Evolutionary conservation across 2,329 filamentous ascomycete species (phyloP), one percentile per base, ranked within the genome.

Genomic region (Keithomyces neogunnii): DNA sequence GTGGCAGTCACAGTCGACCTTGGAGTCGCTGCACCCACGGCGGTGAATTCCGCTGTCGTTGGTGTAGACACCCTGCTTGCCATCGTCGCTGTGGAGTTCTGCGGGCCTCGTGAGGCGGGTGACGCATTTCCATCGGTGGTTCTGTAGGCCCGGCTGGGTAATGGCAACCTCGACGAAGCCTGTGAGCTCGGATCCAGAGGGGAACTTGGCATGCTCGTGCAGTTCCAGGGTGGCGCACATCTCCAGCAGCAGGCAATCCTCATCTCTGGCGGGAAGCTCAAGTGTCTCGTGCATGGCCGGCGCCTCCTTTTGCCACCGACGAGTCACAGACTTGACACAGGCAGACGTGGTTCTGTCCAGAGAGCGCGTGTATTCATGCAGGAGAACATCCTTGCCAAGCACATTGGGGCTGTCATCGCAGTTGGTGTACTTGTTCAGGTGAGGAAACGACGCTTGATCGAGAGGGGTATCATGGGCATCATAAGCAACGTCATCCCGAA

Each of bases 141-240:
- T 75, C 57, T 79, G 73, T 47, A 82, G 70, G 35, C 67, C 70
- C 13, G 71, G 73, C 55, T 77, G 73, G 52, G 77, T 76, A 51
- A 85, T 74, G 51, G 73, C 73, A 51, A 85, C 73, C 65, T 84
- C 77, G 35, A 82, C 76, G 53, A 79, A 74, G 52, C 77, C 78
- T 55, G 80, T 74, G 51, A 85, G 73, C 60, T 82, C 77, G 4
- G 80, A 80, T n/a, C 78, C 76, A 9, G 72, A 67, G 3, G 80
- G 80, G 58, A 83, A 81, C 52, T 75, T 74, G 57, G 73, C 74
- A 45, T 75, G 75, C 55, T 80, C 73, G 60, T 81, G 77, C 2
- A 84, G 65, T 55, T 82, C 76, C 5, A 85, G 71, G 1, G 79
- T 79, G 4, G 78, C 73, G 54, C 82, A 80, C 70, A 84, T 80